Base-by-base conservation (phyloP, 2,329 filamentous ascomycete species). In the Pseudocercospora vitis region DNA sequence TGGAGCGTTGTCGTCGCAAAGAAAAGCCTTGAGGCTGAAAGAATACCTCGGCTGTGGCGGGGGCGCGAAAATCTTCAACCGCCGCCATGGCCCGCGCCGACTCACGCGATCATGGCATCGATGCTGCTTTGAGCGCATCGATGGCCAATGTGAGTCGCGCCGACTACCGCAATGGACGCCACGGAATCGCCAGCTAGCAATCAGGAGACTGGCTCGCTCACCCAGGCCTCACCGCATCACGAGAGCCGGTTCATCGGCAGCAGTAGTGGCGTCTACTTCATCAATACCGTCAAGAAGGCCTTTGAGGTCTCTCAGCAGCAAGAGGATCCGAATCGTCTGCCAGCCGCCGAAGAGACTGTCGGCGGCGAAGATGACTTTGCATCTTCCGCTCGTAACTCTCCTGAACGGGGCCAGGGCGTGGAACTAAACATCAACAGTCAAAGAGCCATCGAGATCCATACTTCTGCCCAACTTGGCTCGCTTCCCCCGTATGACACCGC, bases 231-330 rank as follows among this genome's bases (percentile, higher is more conserved):
- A 2, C 57, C 52, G 3, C 37, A 35, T 35, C 54, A 58, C 35
- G 59, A 60, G 39, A 53, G 55, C 37, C 57, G 59, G 14, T 81
- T 79, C 60, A 75, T 80, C 24, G 78, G 78, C 21, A 78, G 76
- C 59, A 76, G 76, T 9, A 78, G 74, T 33, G 78, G 78, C 3
- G 75, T 80, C 39, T 81, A 76, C 65, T 81, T 81, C 64, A 73
- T 78, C 60, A 79, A 81, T 53, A 80, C 78, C 1, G 78, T 81
- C 51, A 75, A 75, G 35, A 72, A 74, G 26, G 76, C 77, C n/a
- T 81, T 81, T 62, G 73, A 74, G 63, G 12, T 68, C 7, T 60
- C 59, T 8, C 28, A 39, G 7, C 54, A 54, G 50, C 32, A 49
- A 21, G 42, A 45, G 9, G n/a, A n/a, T n/a, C n/a, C 54, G 8